Base-by-base conservation (phyloP, 2,329 filamentous ascomycete genomes). In the Botrytis elliptica region DNA sequence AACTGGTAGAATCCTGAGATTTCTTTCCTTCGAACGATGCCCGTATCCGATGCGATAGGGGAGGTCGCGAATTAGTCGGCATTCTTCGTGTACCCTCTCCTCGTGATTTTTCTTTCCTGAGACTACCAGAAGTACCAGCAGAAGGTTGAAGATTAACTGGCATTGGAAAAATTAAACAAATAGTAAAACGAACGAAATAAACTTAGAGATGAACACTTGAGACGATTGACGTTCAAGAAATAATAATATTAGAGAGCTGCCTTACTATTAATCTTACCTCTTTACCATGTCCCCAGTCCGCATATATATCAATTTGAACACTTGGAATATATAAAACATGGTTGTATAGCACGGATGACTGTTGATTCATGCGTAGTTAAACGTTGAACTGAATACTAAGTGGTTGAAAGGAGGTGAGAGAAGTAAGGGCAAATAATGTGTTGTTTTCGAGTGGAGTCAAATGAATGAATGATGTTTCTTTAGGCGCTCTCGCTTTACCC, bases 321-420 rank as follows among this genome's bases (percentile, higher is more conserved):
- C n/a, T 66, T 38, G 36, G 20, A 12, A 57, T 42, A 71, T 81
- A 83, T 75, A 44, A 44, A 62, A 70, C 44, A 71, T 40, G 69
- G 69, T 84, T 81, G 71, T 80, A 78, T 49, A 80, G 76, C 62
- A 88, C 87, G 44, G 86, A 83, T 0, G 82, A 81, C 3, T 82
- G 76, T 87, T 84, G 1, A 87, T 88, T 60, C 90, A 84, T 18
- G 85, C 87, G 72, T 88, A 88, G 66, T 90, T 83, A 2, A 86
- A 85, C 3, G 83, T 82, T 67, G 10, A 88, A 70, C 42, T 44
- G 36, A 18, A 73, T 67, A 18, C 33, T n/a, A 22, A 65, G 59
- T 71, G 69, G 69, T 71, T 65, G 33, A 65, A 42, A 42, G 66
- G 49, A 22, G 49, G 69, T 38, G 42, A 33, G 18, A 25, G 55